phyloP scores from a whole-genome alignment of 2,329 filamentous ascomycete species.

The Emmonsia crescens region DNA sequence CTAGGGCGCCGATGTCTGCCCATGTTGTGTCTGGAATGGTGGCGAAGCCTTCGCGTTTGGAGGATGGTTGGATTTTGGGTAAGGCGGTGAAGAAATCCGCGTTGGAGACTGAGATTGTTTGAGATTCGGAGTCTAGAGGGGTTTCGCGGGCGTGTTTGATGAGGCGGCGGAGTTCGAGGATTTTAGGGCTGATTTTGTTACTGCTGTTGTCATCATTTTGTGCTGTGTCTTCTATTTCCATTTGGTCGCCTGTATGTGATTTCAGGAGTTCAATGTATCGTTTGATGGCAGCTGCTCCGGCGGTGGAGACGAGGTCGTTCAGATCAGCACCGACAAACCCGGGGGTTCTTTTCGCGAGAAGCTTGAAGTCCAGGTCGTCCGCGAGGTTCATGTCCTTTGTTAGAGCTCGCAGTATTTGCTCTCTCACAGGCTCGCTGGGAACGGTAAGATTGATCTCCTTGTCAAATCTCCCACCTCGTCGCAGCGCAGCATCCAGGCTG shows the following conservation, averaged over 20 bases:
- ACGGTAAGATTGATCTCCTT: conserved; percentile 80
- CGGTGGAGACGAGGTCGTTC: conserved; percentile 57
- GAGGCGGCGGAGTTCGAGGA: conserved; percentile 40
- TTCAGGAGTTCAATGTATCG: conserved; percentile 46
- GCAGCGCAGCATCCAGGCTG: conserved; percentile 67
- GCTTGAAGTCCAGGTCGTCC: conserved; percentile 59
- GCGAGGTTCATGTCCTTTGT: conserved; percentile 55
- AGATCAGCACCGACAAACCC: conserved; percentile 91
- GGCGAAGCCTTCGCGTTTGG: conserved; percentile 86
- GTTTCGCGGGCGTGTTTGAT: conserved; percentile 45
- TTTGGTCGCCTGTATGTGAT: conserved; percentile 34
- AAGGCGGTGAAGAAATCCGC: conserved; percentile 64
- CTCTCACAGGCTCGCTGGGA: conserved; percentile 65
- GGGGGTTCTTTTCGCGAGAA: conserved; percentile 72
- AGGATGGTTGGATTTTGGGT: conserved; percentile 64
- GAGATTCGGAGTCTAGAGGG: conserved; percentile 42
- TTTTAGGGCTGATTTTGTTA: conserved; percentile 25
- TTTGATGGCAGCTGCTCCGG: conserved; percentile 54
- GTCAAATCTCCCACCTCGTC: conserved; percentile 66
- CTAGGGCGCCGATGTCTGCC: conserved; percentile 79
- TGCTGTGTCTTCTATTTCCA: conserved; percentile 42
- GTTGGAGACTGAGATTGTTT: conserved; percentile 50
- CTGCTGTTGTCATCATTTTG: background rate
- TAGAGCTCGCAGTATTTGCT: conserved; percentile 65
- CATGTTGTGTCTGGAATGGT: conserved; percentile 90